Conservation (phyloP, 1,284 basidiomycete genomes). For the Boletus semigastroideus region DNA sequence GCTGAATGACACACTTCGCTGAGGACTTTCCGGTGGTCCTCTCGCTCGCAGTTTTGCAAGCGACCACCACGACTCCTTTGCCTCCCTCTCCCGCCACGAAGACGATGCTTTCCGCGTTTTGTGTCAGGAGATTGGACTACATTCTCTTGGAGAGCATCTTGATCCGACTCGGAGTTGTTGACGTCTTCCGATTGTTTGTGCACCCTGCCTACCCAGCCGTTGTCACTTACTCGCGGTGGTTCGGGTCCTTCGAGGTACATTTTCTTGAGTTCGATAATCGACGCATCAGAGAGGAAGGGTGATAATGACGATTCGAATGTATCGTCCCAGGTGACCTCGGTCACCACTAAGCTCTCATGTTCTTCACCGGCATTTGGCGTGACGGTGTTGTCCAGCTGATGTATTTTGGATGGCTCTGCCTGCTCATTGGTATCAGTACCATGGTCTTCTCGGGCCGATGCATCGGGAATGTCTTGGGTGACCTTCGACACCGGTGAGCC, state of each 20-base stretch:
- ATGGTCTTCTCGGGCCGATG: constrained; percentile 1
- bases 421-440: not conserved
- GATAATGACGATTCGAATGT: constrained; percentile 55
- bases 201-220: constrained; percentile 60
- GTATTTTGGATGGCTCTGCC: constrained; percentile 7
- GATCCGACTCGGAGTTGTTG: constrained; percentile 17
- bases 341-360: constrained; percentile 4
- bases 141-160: constrained; percentile 20
- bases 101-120: constrained; percentile 43
- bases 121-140: constrained; percentile 27
- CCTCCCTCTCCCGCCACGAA: constrained; percentile 46
- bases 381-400: not conserved
- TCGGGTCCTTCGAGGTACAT: constrained; percentile 78
- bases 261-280: constrained; percentile 62
- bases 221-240: constrained; percentile 64
- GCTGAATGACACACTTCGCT: constrained; percentile 63
- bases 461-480: constrained; percentile 5
- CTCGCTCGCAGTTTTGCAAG: constrained; percentile 37
- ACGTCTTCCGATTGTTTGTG: constrained; percentile 34
- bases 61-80: constrained; percentile 42
- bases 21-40: constrained; percentile 73
- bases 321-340: constrained; percentile 61
- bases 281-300: constrained; percentile 61
- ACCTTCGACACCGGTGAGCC: constrained; percentile 57
- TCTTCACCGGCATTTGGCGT: constrained; percentile 4